Conservation (phyloP, 1,284 basidiomycete genomes). For the Cronartium quercuum region DNA sequence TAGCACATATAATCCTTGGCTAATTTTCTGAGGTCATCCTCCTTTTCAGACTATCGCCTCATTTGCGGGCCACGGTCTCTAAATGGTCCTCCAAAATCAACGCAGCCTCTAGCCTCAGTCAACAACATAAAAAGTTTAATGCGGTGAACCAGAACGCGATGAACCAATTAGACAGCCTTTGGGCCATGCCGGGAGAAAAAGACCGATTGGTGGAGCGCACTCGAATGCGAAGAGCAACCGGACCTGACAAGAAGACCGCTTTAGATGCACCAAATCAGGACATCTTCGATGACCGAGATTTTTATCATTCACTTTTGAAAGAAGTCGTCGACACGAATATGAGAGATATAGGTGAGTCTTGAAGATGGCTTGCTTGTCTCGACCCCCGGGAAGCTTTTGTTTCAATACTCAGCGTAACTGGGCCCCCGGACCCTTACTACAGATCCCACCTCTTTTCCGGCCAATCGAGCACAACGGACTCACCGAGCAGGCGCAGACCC, state of each 20-base stretch:
- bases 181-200: conserved; percentile 49
- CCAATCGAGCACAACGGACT: conserved; percentile 54
- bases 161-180: conserved; percentile 67
- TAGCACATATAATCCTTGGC: not conserved
- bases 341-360: conserved; percentile 42
- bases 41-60: conserved; percentile 42
- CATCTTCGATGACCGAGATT: conserved; percentile 79
- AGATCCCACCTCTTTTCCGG: conserved; percentile 42
- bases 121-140: conserved; percentile 55
- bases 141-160: conserved; percentile 62
- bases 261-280: conserved; percentile 49
- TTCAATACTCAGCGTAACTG: not conserved
- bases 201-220: conserved; percentile 44
- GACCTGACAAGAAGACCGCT: conserved; percentile 23
- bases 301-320: conserved; percentile 78
- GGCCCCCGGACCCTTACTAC: conserved; percentile 44
- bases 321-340: conserved; percentile 70
- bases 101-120: conserved; percentile 63
- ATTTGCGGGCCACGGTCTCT: conserved; percentile 65
- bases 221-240: conserved; percentile 51
- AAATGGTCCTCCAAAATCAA: conserved; percentile 94
- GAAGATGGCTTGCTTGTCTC: not conserved
- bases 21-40: conserved; percentile 55
- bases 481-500: conserved; percentile 73
- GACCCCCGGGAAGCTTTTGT: not conserved